These are phyloP conservation scores for Tricholoma saponaceum DNA, from an alignment of 768 basidiomycete genomes.

Conservation along the genomic window DNA sequence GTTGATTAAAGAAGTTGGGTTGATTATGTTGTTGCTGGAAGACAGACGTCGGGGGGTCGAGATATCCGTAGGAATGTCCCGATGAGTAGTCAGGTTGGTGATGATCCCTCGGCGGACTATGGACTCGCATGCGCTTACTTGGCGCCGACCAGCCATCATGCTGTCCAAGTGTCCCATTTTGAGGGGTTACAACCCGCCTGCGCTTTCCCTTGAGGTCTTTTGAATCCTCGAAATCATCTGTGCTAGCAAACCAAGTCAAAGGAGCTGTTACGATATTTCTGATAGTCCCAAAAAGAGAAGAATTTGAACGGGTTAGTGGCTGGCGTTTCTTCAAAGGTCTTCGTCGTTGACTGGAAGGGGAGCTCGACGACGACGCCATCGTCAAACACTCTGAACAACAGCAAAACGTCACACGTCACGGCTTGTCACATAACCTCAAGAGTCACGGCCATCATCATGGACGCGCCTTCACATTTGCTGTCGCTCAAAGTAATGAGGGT, in stretches of 20 bases:
- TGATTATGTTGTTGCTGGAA: slow-evolving; percentile 29
- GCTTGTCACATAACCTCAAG: slow-evolving; percentile 15
- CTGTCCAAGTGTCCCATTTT: slow-evolving; percentile 27
- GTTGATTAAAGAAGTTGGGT: slow-evolving; percentile 18
- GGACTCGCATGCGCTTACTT: slow-evolving; percentile 51
- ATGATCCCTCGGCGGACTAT: slow-evolving; percentile 41
- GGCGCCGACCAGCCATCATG: slow-evolving; percentile 29
- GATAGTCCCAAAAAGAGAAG: slow-evolving; percentile 57
- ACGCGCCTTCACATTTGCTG: slow-evolving; percentile 61
- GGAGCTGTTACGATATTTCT: slow-evolving; percentile 66
- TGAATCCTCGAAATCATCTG: slow-evolving; percentile 45
- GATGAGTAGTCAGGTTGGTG: slow-evolving; percentile 20
- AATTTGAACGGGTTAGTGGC: slow-evolving; percentile 46
- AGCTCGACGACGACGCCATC: slow-evolving; percentile 31
- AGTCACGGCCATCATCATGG: too few relatives aligned
- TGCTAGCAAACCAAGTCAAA: slow-evolving; percentile 50
- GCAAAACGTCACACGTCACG: slow-evolving; percentile 15
- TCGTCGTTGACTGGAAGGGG: slow-evolving; percentile 23
- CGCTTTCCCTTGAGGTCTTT: slow-evolving; percentile 53
- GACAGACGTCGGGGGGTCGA: slow-evolving; percentile 49
- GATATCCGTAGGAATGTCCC: slow-evolving; percentile 31
- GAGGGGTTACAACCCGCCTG: slow-evolving; percentile 35
- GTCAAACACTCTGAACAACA: slow-evolving; percentile 27
- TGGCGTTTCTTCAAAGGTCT: slow-evolving; percentile 24
- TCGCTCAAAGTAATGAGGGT: slow-evolving; percentile 87